These are phyloP conservation scores for Thalassia testudinum DNA, from an alignment of 116 monocot genomes.

Conservation along the genomic window DNA sequence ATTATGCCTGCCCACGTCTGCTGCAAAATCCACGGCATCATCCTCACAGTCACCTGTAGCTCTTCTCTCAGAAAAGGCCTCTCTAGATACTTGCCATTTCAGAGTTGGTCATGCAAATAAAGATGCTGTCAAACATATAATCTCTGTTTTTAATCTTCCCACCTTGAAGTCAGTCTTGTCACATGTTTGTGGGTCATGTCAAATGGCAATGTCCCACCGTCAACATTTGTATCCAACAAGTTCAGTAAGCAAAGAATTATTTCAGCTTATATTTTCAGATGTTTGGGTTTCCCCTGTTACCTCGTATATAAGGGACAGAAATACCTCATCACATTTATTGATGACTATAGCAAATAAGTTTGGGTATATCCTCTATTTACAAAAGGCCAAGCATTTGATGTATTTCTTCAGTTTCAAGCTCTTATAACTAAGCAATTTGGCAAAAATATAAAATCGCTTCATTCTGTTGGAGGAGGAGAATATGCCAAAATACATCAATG, in stretches of 20 bases:
- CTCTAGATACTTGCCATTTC: neutral
- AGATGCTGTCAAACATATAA: too few relatives aligned
- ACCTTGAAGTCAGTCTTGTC: neutral
- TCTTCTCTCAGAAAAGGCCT: neutral
- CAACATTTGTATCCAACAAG: neutral
- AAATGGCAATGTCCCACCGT: neutral
- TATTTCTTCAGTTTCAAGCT: neutral
- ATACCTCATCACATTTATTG: conserved; percentile 5
- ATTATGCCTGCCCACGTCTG: neutral
- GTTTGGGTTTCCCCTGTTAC: conserved; percentile 1
- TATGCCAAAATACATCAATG: neutral
- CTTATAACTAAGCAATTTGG: neutral
- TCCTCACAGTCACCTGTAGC: neutral
- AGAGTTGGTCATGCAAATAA: neutral
- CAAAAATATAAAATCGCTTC: neutral
- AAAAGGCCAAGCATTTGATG: neutral
- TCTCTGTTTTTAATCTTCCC: neutral
- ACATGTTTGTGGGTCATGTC: neutral
- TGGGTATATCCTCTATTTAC: neutral
- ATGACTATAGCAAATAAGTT: neutral
- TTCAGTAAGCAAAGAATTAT: neutral
- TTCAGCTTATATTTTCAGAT: conserved; percentile 6
- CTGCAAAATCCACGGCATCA: neutral
- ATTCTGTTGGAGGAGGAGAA: conserved; percentile 2
- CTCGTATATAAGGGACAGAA: neutral